Evolutionary conservation across 2,329 filamentous ascomycete species (phyloP).

Genomic region (Aspergillus pseudotamarii): DNA sequence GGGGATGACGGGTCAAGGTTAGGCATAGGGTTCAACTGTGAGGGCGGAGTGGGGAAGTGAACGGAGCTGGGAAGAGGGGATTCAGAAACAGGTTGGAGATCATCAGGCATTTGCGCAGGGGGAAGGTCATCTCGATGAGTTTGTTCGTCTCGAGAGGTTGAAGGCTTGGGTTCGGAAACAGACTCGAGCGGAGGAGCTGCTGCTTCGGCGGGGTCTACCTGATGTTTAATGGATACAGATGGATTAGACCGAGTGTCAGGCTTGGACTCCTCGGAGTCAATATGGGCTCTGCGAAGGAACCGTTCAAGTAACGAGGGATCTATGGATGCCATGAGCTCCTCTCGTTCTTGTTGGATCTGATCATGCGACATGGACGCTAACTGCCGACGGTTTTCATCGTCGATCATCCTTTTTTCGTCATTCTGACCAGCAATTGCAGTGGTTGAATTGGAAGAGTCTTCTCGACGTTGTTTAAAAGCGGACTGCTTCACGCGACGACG

Average conservation of each 20-base stretch:
- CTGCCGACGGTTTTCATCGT: slow-evolving; percentile 75
- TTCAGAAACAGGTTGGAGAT: slow-evolving; percentile 45
- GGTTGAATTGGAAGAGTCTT: slow-evolving; percentile 14
- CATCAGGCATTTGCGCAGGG: slow-evolving; percentile 37
- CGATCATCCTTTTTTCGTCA: slow-evolving; percentile 72
- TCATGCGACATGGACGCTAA: slow-evolving; percentile 76
- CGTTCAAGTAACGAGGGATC: slow-evolving; percentile 75
- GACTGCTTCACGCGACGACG: slow-evolving; percentile 75
- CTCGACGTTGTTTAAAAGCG: slow-evolving; percentile 72
- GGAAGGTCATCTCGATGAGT: slow-evolving; percentile 35
- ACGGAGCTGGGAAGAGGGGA: slow-evolving; percentile 37
- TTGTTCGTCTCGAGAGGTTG: slow-evolving; percentile 10
- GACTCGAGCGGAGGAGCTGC: slow-evolving; percentile 11
- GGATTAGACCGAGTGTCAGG: not conserved
- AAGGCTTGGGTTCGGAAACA: not conserved
- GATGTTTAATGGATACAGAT: not conserved
- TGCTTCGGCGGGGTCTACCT: not conserved
- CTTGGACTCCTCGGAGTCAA: slow-evolving; percentile 60
- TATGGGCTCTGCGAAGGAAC: slow-evolving; percentile 73
- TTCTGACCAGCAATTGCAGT: slow-evolving; percentile 6
- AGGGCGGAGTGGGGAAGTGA: slow-evolving; percentile 50
- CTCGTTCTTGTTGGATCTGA: slow-evolving; percentile 78
- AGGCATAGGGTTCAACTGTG: slow-evolving; percentile 55
- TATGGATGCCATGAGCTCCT: slow-evolving; percentile 77
- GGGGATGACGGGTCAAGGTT: slow-evolving; percentile 83